Evolutionary conservation across 495 filamentous ascomycete genomes (phyloP).

Genomic region (Cercophora newfieldiana): DNA sequence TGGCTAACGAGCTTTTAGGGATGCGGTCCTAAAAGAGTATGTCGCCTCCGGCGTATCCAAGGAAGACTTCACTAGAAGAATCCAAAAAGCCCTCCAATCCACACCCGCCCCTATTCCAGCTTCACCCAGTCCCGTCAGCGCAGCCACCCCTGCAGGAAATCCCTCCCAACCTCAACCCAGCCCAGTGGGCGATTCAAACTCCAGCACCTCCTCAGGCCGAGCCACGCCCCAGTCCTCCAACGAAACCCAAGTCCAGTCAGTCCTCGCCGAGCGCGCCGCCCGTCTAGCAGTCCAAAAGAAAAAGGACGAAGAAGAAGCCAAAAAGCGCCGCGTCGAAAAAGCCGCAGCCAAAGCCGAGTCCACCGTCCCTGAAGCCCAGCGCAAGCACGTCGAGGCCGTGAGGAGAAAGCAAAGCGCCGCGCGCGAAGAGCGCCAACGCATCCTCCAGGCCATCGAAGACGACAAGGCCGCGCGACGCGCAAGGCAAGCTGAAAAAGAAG

Average conservation of each 20-base stretch:
- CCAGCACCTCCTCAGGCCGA: constrained; percentile 12
- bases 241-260: constrained; percentile 22
- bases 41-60: constrained; percentile 58
- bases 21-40: constrained; percentile 64
- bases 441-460: constrained; percentile 63
- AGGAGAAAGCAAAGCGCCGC: constrained; percentile 55
- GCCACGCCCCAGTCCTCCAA: constrained; percentile 24
- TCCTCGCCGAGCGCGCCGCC: constrained; percentile 33
- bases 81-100: constrained; percentile 42
- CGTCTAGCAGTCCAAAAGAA: constrained; percentile 30
- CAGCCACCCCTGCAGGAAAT: not conserved
- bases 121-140: not conserved
- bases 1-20: constrained; percentile 37
- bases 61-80: constrained; percentile 56
- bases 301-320: constrained; percentile 34
- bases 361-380: constrained; percentile 33
- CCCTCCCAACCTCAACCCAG: not conserved
- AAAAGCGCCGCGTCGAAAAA: constrained; percentile 30
- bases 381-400: constrained; percentile 50
- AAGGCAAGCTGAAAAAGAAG: constrained; percentile 51
- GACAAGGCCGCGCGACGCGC: constrained; percentile 65
- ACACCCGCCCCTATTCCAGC: not conserved
- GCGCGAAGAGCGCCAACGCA: constrained; percentile 58
- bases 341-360: constrained; percentile 39
- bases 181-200: not conserved